A percentile compares a stretch with the other conserved stretches of the same genome.
These are phyloP conservation scores for Zygosaccharomyces sapae DNA, from an alignment of 1,139 yeast species.

Conservation along the genomic window DNA sequence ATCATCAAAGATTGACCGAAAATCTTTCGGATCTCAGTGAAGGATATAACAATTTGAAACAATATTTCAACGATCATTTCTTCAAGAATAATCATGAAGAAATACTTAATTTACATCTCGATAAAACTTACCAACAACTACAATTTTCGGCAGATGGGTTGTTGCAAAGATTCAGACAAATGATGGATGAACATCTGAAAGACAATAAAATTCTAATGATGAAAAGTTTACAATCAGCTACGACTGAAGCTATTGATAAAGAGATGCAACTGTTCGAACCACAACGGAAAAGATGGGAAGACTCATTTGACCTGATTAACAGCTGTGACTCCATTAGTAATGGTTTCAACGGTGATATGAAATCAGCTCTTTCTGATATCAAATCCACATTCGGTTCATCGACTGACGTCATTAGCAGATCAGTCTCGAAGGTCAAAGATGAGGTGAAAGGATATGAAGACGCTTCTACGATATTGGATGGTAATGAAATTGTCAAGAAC, in stretches of 20 bases:
- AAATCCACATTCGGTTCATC: conserved; percentile 17
- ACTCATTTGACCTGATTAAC: conserved; percentile 36
- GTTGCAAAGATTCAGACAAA: conserved; percentile 23
- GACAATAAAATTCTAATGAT: conserved; percentile 32
- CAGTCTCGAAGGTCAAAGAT: conserved; percentile 21
- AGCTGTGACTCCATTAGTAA: conserved; percentile 35
- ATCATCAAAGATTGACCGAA: conserved; percentile 25
- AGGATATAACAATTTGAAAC: conserved; percentile 37
- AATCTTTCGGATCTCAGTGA: conserved; percentile 33
- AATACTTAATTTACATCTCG: conserved; percentile 29
- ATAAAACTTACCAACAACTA: conserved; percentile 30
- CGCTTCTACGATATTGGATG: conserved; percentile 10
- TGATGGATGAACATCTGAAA: conserved; percentile 31
- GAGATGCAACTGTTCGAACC: conserved; percentile 36
- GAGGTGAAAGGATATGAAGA: conserved; percentile 18
- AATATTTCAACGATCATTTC: conserved; percentile 34
- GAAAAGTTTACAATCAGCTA: conserved; percentile 31
- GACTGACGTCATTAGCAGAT: conserved; percentile 14
- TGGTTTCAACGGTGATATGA: conserved; percentile 25
- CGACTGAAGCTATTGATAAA: conserved; percentile 33
- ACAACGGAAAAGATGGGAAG: conserved; percentile 35
- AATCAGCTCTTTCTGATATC: conserved; percentile 19
- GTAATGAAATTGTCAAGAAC: conserved; percentile 16
- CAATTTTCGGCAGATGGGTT: conserved; percentile 33
- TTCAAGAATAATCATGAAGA: conserved; percentile 36